These are phyloP conservation scores for Vigna radiata DNA, from an alignment of 306 rosid genomes.

Conservation along the genomic window DNA sequence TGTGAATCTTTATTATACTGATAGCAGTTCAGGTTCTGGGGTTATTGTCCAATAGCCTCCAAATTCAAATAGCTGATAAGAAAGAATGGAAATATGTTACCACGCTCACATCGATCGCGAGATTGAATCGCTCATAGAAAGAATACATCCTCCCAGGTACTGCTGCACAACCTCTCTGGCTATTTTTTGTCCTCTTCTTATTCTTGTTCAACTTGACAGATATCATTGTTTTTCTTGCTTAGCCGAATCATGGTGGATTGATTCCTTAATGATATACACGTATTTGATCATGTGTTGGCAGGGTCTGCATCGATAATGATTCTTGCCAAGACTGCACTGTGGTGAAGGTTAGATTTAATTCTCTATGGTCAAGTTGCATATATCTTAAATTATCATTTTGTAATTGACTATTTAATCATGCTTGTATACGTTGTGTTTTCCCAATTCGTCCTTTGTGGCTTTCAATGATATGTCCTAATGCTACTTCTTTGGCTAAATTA, in stretches of 20 bases:
- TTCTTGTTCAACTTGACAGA: background rate
- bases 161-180: background rate
- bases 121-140: slow-evolving; percentile 76
- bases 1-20: slow-evolving; percentile 21
- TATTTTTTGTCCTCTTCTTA: background rate
- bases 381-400: background rate
- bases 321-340: slow-evolving; percentile 73
- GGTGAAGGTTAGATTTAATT: slow-evolving; percentile 70
- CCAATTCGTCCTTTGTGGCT: background rate
- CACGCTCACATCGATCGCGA: slow-evolving; percentile 69
- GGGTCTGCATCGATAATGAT: slow-evolving; percentile 89
- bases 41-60: slow-evolving; percentile 10
- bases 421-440: background rate
- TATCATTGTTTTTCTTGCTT: background rate
- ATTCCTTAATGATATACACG: background rate
- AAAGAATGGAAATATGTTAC: slow-evolving; percentile 62
- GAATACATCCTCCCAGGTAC: slow-evolving; percentile 92
- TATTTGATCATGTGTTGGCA: slow-evolving; percentile 42
- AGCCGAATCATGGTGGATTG: background rate
- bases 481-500: background rate
- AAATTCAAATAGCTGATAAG: background rate
- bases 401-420: background rate
- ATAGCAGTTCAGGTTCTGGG: slow-evolving; percentile 25
- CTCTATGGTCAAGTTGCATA: slow-evolving; percentile 26
- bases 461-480: background rate